Conservation (phyloP, 805 yeast genomes). For the Kodamaea restingae region DNA sequence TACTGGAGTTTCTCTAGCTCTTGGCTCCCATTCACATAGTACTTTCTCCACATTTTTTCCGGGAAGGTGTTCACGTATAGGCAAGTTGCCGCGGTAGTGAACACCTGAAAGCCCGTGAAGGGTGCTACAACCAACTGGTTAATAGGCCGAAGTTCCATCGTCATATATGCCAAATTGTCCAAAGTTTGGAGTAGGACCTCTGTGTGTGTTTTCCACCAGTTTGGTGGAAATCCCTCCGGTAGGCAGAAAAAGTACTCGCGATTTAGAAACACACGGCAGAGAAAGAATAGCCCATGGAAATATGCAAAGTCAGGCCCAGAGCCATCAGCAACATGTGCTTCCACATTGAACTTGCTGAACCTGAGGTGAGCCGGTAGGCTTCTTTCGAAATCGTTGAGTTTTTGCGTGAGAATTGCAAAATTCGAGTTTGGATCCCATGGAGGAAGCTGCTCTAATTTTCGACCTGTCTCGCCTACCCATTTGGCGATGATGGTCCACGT, state of each 20-base stretch:
- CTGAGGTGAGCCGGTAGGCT: slow-evolving; percentile 23
- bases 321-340: slow-evolving; percentile 24
- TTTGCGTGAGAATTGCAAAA: slow-evolving; percentile 21
- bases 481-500: slow-evolving; percentile 35
- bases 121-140: slow-evolving; percentile 33
- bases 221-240: slow-evolving; percentile 26
- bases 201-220: slow-evolving; percentile 26
- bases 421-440: slow-evolving; percentile 29
- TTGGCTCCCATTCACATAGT: slow-evolving; percentile 8
- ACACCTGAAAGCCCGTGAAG: slow-evolving; percentile 35
- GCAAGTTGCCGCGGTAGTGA: slow-evolving; percentile 33
- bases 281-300: slow-evolving; percentile 27
- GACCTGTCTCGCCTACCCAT: slow-evolving; percentile 37
- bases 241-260: slow-evolving; percentile 33
- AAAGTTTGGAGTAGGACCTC: slow-evolving; percentile 17
- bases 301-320: slow-evolving; percentile 33
- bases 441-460: slow-evolving; percentile 20
- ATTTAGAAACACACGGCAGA: slow-evolving; percentile 31
- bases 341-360: slow-evolving; percentile 21
- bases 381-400: slow-evolving; percentile 19
- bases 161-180: slow-evolving; percentile 20
- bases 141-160: slow-evolving; percentile 17
- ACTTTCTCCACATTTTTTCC: slow-evolving; percentile 13
- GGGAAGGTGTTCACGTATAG: slow-evolving; percentile 29
- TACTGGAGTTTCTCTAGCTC: slow-evolving; percentile 12